phyloP scores from a whole-genome alignment of 208 protist genomes.

The Ichthyophonus hoferi region DNA sequence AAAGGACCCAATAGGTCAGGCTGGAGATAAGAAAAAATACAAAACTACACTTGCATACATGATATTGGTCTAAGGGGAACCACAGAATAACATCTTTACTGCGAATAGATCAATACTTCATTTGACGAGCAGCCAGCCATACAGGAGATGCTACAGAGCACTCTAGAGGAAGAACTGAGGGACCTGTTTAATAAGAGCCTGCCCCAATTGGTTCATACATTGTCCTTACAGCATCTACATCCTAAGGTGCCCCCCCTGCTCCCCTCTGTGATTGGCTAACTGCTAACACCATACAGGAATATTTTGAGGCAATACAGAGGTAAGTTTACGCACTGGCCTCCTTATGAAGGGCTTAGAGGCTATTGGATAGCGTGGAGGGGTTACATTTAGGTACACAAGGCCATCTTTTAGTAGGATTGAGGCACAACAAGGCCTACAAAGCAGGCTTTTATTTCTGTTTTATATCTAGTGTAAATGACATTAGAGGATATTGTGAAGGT shows the following conservation, averaged over 20 bases:
- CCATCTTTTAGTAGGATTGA: too few species aligned
- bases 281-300: not conserved
- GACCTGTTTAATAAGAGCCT: constrained; percentile 27
- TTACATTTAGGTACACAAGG: too few species aligned
- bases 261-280: not conserved
- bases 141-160: constrained; percentile 13
- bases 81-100: too few species aligned
- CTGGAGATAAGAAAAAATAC: too few species aligned
- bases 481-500: too few species aligned
- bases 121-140: constrained; percentile 41
- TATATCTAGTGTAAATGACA: too few species aligned
- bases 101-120: constrained; percentile 36
- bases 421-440: too few species aligned
- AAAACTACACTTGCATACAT: too few species aligned
- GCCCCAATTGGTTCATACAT: constrained; percentile 30
- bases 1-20: too few species aligned
- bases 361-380: not conserved
- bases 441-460: too few species aligned
- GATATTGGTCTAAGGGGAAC: too few species aligned
- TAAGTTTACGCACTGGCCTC: not conserved
- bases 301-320: too few species aligned
- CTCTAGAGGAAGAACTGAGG: constrained; percentile 35
- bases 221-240: constrained; percentile 19
- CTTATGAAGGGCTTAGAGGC: not conserved
- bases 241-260: not conserved